Evolutionary conservation across 2,329 filamentous ascomycete species (phyloP).

Genomic region (Parastagonospora avenae): DNA sequence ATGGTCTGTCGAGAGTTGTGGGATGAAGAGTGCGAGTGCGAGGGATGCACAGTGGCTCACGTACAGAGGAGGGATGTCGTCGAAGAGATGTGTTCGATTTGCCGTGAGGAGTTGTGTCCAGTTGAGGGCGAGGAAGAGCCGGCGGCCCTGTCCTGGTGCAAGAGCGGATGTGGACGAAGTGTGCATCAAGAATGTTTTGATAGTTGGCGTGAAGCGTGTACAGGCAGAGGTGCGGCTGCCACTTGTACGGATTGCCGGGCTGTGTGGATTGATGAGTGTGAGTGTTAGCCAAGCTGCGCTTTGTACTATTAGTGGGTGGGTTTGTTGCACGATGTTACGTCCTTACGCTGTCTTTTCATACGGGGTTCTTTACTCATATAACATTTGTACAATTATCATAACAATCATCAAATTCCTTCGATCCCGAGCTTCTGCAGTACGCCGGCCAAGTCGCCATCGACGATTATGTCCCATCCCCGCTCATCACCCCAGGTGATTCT

Average conservation of each 20-base stretch:
- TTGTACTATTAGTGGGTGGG: too few relatives aligned
- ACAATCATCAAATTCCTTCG: not conserved
- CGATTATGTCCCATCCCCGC: slow-evolving; percentile 63
- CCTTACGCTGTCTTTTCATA: too few relatives aligned
- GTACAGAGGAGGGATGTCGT: not conserved
- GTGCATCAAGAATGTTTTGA: slow-evolving; percentile 18
- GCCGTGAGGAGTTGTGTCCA: slow-evolving; percentile 1
- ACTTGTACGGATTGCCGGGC: slow-evolving; percentile 11
- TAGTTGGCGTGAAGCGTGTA: slow-evolving; percentile 10
- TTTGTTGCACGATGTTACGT: too few relatives aligned
- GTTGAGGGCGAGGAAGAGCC: not conserved
- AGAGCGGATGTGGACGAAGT: slow-evolving; percentile 17
- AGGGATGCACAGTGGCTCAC: not conserved
- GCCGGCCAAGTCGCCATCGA: slow-evolving; percentile 33
- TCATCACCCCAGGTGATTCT: slow-evolving; percentile 70
- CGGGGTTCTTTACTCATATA: too few relatives aligned
- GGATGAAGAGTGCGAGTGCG: slow-evolving; percentile 11
- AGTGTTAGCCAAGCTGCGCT: not conserved
- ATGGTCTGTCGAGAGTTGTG: slow-evolving; percentile 19
- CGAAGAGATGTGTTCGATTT: slow-evolving; percentile 8
- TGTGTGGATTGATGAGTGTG: slow-evolving; percentile 7
- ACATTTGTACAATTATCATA: too few relatives aligned
- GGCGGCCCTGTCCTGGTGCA: slow-evolving; percentile 16
- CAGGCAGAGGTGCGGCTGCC: not conserved
- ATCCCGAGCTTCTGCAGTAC: slow-evolving; percentile 33